These are phyloP conservation scores for Immersiella caudata DNA, from an alignment of 495 filamentous ascomycete species.

Conservation along the genomic window DNA sequence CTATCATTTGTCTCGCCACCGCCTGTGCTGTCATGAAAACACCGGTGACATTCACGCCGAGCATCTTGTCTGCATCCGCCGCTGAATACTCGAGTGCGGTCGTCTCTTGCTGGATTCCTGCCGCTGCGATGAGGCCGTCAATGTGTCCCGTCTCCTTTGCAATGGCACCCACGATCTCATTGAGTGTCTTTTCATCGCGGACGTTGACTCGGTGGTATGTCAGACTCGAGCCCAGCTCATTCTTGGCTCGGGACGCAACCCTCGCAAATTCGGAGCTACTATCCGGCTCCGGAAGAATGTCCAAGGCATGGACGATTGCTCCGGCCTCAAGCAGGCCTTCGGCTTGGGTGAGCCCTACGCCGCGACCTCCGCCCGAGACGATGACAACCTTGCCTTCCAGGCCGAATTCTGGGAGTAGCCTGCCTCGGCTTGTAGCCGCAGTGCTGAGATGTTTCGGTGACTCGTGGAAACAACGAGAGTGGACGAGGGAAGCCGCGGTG, in stretches of 20 bases:
- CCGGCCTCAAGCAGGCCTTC: constrained; percentile 81
- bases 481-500: neutral
- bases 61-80: constrained; percentile 64
- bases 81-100: constrained; percentile 68
- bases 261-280: constrained; percentile 54
- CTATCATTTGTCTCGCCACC: constrained; percentile 74
- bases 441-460: constrained; percentile 1
- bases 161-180: constrained; percentile 68
- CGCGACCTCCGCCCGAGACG: constrained; percentile 78
- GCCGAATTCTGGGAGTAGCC: constrained; percentile 72
- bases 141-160: constrained; percentile 70
- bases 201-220: constrained; percentile 85
- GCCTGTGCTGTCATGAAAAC: constrained; percentile 79
- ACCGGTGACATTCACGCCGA: constrained; percentile 75
- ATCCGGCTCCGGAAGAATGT: constrained; percentile 50
- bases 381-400: constrained; percentile 75
- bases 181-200: constrained; percentile 70
- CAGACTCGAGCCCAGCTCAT: constrained; percentile 69
- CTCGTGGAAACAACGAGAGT: constrained; percentile 23
- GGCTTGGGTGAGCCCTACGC: constrained; percentile 76
- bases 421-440: constrained; percentile 18
- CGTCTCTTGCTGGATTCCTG: constrained; percentile 76
- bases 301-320: constrained; percentile 67
- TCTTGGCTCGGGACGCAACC: constrained; percentile 64
- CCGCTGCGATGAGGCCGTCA: constrained; percentile 81